Percentiles rank a stretch among this genome's conserved stretches.
Conservation (phyloP, 2,329 filamentous ascomycete species). For the Neonectria punicea region DNA sequence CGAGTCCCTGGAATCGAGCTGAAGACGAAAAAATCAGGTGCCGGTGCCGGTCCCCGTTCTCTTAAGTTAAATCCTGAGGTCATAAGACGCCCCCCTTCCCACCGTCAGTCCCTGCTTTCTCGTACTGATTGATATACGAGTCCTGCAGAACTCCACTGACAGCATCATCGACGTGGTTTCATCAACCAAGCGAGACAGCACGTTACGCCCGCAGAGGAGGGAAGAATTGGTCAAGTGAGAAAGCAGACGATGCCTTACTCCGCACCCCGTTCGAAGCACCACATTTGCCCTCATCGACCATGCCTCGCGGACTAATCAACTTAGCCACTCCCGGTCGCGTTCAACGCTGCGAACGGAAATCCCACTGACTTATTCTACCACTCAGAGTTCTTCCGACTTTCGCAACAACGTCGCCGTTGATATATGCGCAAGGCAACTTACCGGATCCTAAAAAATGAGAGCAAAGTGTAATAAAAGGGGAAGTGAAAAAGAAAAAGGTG, state of each 20-base stretch:
- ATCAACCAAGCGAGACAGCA: neutral
- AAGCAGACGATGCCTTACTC: neutral
- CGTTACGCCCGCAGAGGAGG: neutral
- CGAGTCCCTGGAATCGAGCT: slow-evolving; percentile 2
- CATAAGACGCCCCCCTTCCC: neutral
- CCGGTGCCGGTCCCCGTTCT: too few relatives aligned
- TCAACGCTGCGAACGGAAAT: neutral
- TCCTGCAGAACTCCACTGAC: neutral
- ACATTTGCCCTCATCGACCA: neutral
- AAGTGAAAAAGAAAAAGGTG: slow-evolving; percentile 42
- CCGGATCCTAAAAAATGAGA: slow-evolving; percentile 6
- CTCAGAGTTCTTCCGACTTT: neutral
- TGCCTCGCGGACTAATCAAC: too few relatives aligned
- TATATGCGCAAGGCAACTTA: neutral
- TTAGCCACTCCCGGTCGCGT: too few relatives aligned
- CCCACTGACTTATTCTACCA: too few relatives aligned
- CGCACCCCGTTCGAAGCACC: neutral
- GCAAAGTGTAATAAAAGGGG: slow-evolving; percentile 24
- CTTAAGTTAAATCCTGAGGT: neutral
- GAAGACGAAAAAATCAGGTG: neutral
- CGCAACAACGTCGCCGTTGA: neutral
- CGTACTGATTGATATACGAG: slow-evolving; percentile 6
- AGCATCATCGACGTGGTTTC: neutral
- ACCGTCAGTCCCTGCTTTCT: neutral
- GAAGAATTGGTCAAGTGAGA: neutral